Evolutionary conservation across 2,329 filamentous ascomycete species (phyloP), one percentile per base, ranked within the genome.

Genomic region (Penicillium sclerotigenum): DNA sequence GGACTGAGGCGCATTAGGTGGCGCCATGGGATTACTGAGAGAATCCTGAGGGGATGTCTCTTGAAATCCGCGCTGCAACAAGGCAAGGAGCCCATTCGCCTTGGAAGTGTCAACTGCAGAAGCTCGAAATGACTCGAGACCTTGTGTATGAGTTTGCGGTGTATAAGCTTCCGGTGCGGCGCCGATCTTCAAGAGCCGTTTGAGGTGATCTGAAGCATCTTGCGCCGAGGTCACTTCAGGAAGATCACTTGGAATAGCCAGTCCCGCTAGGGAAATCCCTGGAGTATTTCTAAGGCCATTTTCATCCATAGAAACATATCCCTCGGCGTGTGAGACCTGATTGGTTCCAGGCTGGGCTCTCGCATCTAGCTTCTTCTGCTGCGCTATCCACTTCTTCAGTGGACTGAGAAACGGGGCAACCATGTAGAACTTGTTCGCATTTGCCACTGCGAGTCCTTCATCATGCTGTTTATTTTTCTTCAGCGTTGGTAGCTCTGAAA

Each of bases 351-450:
- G 65, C 18, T 73, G 71, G 60, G 76, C 77, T 64, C 79, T 77
- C 9, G 79, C 78, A 64, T 90, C 89, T n/a, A 82, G 80, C 75
- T 87, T 91, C 77, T 85, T 88, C 75, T 96, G 90, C 61, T 88
- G 84, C n/a, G 85, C 79, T 45, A 97, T 91, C 92, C 92, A 97
- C 71, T 90, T 91, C 74, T 91, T 92, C 47, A 99, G 75, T 6
- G 86, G 89, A 1, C 86, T 86, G 52, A 97, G 79, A 70, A 99
- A 99, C 0, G 93, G 92, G 0, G 91, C 91, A 18, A 99, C 94
- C 90, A 97, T 97, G 75, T 97, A 99, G 72, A 97, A 97, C 69
- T 93, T 97, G 72, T 90, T 91, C 38, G 86, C 86, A 64, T 88
- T 90, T 3, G 80, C 75, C 14, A 77, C 77, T 13, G 84, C 75